Conservation (phyloP, 2,329 filamentous ascomycete species). For the Mycogone perniciosa region DNA sequence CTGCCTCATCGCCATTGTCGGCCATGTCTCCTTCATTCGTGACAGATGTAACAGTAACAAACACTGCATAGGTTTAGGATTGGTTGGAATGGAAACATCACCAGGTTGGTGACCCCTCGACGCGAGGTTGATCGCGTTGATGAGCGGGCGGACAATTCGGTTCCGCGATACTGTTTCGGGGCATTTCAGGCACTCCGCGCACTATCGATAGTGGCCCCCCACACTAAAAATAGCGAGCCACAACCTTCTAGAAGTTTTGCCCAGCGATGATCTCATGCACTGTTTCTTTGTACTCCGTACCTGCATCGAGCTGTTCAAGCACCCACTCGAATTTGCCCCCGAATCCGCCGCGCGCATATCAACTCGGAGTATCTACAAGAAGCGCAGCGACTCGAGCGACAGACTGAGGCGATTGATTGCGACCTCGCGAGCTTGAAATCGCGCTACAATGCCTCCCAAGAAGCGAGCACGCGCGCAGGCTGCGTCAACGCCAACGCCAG, state of each 20-base stretch:
- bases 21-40: conserved; percentile 21
- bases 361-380: not conserved
- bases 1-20: conserved; percentile 37
- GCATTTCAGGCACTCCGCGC: too few relatives aligned
- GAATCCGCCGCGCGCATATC: not conserved
- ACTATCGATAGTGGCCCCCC: not conserved
- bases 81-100: not conserved
- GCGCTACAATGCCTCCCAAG: conserved; percentile 56
- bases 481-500: conserved; percentile 50
- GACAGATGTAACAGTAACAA: not conserved
- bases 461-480: conserved; percentile 59
- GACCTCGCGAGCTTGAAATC: not conserved
- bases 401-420: not conserved
- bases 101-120: conserved; percentile 14
- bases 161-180: not conserved
- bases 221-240: conserved; percentile 5
- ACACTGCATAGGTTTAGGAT: not conserved
- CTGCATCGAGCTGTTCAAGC: not conserved
- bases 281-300: not conserved
- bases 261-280: conserved; percentile 12
- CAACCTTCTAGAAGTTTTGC: not conserved
- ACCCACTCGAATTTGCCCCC: not conserved
- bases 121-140: not conserved
- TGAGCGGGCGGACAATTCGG: too few relatives aligned
- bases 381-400: too few relatives aligned